phyloP scores from a whole-genome alignment of 257 asterid species.

The Scutellaria galericulata region DNA sequence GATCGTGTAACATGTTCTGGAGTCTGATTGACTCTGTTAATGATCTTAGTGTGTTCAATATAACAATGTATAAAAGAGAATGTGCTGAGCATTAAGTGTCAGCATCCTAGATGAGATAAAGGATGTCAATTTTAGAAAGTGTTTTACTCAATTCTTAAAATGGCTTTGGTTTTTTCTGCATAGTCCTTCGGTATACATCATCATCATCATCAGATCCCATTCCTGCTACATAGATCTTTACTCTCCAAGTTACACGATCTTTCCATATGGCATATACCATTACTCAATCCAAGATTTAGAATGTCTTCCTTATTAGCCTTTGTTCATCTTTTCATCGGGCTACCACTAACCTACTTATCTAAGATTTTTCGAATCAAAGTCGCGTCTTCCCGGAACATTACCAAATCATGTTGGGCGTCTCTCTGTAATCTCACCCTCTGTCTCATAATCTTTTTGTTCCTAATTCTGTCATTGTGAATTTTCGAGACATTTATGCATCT shows the following conservation, averaged over 20 bases:
- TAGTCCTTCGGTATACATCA: background rate
- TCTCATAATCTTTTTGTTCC: background rate
- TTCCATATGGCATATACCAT: background rate
- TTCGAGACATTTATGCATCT: background rate
- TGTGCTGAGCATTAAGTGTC: background rate
- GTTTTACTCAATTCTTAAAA: background rate
- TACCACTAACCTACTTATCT: background rate
- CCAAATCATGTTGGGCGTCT: background rate
- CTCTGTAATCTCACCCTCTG: too few relatives aligned
- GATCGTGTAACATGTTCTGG: conserved; percentile 23
- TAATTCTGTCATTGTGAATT: background rate
- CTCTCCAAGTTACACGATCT: background rate
- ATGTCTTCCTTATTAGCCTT: background rate
- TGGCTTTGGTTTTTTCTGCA: too few relatives aligned
- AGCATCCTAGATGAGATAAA: background rate
- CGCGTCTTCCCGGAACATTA: background rate
- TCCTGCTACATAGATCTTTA: background rate
- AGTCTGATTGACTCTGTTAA: conserved; percentile 1
- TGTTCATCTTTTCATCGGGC: too few relatives aligned
- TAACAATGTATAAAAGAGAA: background rate
- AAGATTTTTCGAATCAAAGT: background rate
- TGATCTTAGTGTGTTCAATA: background rate
- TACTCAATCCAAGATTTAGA: background rate
- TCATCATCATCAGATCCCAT: background rate
- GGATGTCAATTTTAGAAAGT: background rate